A percentile compares a stretch with the other conserved stretches of the same genome.
phyloP scores from a whole-genome alignment of 78 protist genomes.

The Creolimax fragrantissima region DNA sequence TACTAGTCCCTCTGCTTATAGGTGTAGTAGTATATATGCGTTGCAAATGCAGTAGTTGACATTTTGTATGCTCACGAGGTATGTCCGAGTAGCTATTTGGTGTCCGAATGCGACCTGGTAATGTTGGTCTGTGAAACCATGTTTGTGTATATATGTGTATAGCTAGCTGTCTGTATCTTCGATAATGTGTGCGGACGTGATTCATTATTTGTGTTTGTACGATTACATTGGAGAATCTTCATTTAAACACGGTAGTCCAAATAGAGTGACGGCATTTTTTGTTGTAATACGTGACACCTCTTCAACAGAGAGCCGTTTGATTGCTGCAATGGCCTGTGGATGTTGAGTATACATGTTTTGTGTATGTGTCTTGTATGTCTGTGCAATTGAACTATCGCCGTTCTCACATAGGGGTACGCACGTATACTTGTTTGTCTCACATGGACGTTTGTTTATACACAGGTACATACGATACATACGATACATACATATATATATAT shows the following conservation, averaged over 20 bases:
- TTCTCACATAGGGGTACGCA: background rate
- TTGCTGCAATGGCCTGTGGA: background rate
- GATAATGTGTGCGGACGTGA: too few species aligned
- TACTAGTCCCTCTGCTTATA: too few species aligned
- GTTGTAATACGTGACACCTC: background rate
- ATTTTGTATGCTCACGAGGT: too few species aligned
- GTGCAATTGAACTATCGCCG: background rate
- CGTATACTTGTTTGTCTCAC: background rate
- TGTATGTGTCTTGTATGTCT: background rate
- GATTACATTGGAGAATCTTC: too few species aligned
- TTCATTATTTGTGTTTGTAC: too few species aligned
- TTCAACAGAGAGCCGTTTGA: background rate
- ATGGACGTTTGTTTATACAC: background rate
- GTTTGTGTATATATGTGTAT: too few species aligned
- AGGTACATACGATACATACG: background rate
- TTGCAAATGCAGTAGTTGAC: too few species aligned
- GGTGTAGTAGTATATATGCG: too few species aligned
- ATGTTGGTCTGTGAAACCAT: too few species aligned
- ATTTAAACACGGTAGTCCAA: background rate
- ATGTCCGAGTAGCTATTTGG: too few species aligned
- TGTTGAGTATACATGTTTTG: background rate
- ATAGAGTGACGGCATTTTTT: background rate
- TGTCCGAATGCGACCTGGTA: too few species aligned
- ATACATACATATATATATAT: background rate
- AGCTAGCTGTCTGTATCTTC: too few species aligned